Conservation (phyloP, 805 yeast genomes). For the Cyberlindnera mycetangii region DNA sequence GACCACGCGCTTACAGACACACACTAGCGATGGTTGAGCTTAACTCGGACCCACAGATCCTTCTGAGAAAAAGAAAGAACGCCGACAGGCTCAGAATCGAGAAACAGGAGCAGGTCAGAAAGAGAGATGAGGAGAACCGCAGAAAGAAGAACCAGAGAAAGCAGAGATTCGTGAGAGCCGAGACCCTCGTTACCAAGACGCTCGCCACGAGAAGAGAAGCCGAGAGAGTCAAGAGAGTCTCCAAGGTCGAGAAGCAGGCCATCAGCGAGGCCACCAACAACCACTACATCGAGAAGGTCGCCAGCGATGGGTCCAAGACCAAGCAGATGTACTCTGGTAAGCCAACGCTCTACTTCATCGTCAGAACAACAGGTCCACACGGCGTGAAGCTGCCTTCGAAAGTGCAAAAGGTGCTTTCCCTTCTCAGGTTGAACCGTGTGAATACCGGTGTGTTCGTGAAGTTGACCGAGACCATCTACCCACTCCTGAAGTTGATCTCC, state of each 20-base stretch:
- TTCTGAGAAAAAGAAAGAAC: slow-evolving; percentile 74
- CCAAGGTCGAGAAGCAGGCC: slow-evolving; percentile 46
- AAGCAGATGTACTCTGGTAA: slow-evolving; percentile 39
- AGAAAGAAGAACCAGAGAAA: slow-evolving; percentile 40
- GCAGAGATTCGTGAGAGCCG: slow-evolving; percentile 68
- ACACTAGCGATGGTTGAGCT: slow-evolving; percentile 34
- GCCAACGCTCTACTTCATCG: slow-evolving; percentile 57
- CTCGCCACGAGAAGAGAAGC: slow-evolving; percentile 64
- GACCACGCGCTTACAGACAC: neutral
- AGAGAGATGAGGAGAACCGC: slow-evolving; percentile 45
- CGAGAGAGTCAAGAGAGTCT: slow-evolving; percentile 63
- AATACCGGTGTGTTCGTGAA: slow-evolving; percentile 75
- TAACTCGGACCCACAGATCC: slow-evolving; percentile 72
- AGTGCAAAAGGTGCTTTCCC: slow-evolving; percentile 53
- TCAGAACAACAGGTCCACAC: slow-evolving; percentile 63
- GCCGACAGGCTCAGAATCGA: slow-evolving; percentile 70
- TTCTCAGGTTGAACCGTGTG: slow-evolving; percentile 55
- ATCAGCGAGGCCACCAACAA: slow-evolving; percentile 28
- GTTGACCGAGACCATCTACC: slow-evolving; percentile 53
- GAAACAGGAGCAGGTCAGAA: slow-evolving; percentile 63
- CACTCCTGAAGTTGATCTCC: slow-evolving; percentile 62
- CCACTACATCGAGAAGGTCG: slow-evolving; percentile 33
- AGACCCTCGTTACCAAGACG: slow-evolving; percentile 64
- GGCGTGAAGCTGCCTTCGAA: slow-evolving; percentile 66
- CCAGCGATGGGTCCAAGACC: slow-evolving; percentile 30